Conservation (phyloP, 345 rosid genomes). For the Eucalyptus erythrocorys region DNA sequence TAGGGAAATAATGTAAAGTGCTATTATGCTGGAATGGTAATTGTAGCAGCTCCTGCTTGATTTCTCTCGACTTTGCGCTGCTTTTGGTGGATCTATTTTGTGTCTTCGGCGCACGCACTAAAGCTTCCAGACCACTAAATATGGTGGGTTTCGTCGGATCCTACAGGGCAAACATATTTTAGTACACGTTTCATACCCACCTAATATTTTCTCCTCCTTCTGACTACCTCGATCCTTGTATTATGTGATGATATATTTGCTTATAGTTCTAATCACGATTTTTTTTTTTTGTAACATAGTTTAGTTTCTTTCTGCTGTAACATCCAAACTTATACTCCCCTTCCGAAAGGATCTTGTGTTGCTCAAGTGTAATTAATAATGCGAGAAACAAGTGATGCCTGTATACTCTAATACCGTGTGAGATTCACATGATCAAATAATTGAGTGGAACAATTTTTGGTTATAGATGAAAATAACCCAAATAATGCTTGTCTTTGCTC, state of each 20-base stretch:
- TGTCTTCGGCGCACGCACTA: not conserved
- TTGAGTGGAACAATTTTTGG: not conserved
- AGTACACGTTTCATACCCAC: not conserved
- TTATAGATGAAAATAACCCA: not conserved
- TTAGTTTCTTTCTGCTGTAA: too few relatives aligned
- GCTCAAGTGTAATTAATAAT: not conserved
- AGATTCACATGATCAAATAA: not conserved
- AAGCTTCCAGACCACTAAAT: not conserved
- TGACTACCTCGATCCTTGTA: not conserved
- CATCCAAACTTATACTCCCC: not conserved
- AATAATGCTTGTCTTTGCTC: not conserved
- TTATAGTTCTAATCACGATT: not conserved
- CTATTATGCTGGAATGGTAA: not conserved
- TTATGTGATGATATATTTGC: not conserved
- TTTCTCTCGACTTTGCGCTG: not conserved
- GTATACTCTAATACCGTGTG: fast-evolving
- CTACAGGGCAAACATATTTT: fast-evolving
- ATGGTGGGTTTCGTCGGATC: not conserved
- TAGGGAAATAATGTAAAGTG: not conserved
- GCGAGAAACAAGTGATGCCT: not conserved
- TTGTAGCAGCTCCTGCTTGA: not conserved
- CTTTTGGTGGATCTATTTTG: not conserved
- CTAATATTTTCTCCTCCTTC: not conserved
- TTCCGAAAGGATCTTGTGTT: not conserved
- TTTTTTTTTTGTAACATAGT: not conserved